Conservation (phyloP, 1,284 basidiomycete species). For the Porphyrellus sp. region DNA sequence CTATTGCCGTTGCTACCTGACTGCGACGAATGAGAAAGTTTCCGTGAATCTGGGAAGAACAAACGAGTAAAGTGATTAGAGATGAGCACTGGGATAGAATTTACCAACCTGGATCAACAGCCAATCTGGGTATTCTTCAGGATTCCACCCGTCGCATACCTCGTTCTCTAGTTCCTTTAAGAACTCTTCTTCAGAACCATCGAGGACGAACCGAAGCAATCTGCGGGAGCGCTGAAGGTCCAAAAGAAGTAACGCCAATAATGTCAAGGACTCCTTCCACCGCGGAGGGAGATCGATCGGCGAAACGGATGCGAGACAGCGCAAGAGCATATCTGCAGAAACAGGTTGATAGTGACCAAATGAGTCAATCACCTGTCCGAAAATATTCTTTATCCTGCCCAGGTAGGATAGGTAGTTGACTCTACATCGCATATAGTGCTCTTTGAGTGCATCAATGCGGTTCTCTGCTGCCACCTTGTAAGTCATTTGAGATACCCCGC, state of each 20-base stretch:
- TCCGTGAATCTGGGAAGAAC: constrained; percentile 3
- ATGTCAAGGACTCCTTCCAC: constrained; percentile 31
- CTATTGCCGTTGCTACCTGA: constrained; percentile 37
- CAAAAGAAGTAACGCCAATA: constrained; percentile 30
- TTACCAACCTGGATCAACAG: constrained; percentile 42
- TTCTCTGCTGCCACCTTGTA: neutral
- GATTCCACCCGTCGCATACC: constrained; percentile 13
- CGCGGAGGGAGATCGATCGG: neutral
- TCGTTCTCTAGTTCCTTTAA: constrained; percentile 16
- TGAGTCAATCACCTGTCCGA: neutral
- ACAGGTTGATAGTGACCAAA: constrained; percentile 25
- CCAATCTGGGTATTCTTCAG: constrained; percentile 38
- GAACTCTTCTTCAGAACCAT: too few species aligned
- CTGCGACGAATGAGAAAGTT: too few species aligned
- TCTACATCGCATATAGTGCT: too few species aligned
- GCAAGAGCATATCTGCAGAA: constrained; percentile 26
- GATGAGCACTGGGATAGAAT: neutral
- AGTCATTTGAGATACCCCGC: neutral
- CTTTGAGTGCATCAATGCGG: neutral
- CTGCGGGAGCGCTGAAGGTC: neutral
- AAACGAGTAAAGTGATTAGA: neutral
- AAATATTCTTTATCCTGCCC: neutral
- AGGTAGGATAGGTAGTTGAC: neutral
- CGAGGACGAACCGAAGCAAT: neutral
- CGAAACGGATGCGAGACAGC: too few species aligned